Evolutionary conservation across 1,284 basidiomycete genomes (phyloP), one percentile per base, ranked within the genome.

Genomic region (Tremellales sp.): DNA sequence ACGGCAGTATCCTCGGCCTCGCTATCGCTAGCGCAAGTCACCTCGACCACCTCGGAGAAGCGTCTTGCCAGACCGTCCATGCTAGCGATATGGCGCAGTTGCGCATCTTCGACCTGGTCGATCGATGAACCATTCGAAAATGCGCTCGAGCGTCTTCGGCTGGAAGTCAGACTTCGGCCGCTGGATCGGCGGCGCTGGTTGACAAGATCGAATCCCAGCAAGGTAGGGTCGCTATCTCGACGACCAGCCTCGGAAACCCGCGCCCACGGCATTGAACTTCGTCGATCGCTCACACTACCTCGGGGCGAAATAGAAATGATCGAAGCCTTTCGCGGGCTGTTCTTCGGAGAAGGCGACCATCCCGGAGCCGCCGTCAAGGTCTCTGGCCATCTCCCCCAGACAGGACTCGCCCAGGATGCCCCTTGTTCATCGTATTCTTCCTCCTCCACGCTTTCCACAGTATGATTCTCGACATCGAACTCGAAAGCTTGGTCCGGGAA

Each of bases 31-130:
- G 40, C 32, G 16, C 27, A 31, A 10, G 48, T 53, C 1, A 62
- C 57, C 26, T 63, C 54, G 42, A 66, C 60, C 12, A 60, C 54
- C 34, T 66, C 61, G 8, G 58, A 62, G 47, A 62, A 66, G 24
- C 60, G 40, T 18, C 61, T 29, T n/a, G 53, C 27, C 3, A 66
- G 51, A 14, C 49, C 16, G 13, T 50, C 51, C 52, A 65, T 54
- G 43, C 56, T 57, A 25, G 53, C 56, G 21, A 65, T 53, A 27
- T 55, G 53, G n/a, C 55, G 31, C 31, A 64, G 39, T 36, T 60
- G 31, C 2, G 47, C 41, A 10, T 60, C 62, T 36, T 64, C 62
- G 9, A 49, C 38, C 3, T 58, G 54, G 37, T 65, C 63, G 19
- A 63, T 32, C n/a, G 42, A 26, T n/a, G 53, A 58, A 12, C 47